Percentiles rank a stretch among this genome's conserved stretches.
Conservation (phyloP, 2,329 filamentous ascomycete species). For the Penicillium rolfsii region DNA sequence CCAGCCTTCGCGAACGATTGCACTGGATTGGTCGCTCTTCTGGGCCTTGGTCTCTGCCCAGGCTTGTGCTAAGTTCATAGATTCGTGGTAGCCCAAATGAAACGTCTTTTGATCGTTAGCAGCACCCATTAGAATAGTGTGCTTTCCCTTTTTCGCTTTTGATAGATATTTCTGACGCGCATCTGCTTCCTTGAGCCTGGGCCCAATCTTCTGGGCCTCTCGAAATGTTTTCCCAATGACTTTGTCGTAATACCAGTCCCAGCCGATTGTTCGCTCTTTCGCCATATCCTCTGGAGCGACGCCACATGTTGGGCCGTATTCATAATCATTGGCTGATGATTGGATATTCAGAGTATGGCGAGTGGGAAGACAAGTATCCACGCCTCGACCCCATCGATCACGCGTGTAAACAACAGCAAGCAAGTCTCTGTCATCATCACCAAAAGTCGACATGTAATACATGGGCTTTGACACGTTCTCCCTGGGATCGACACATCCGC, state of each 20-base stretch:
- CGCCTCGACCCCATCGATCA: constrained; percentile 52
- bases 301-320: constrained; percentile 49
- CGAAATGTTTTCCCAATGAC: constrained; percentile 48
- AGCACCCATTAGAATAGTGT: constrained; percentile 57
- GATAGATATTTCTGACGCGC: constrained; percentile 49
- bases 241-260: constrained; percentile 58
- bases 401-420: constrained; percentile 52
- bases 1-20: constrained; percentile 51
- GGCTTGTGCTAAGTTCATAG: constrained; percentile 51
- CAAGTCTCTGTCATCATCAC: constrained; percentile 55
- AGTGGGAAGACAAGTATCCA: constrained; percentile 57
- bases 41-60: constrained; percentile 39
- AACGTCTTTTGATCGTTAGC: constrained; percentile 49
- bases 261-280: constrained; percentile 51
- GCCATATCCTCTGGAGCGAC: constrained; percentile 45
- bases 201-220: constrained; percentile 44
- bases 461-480: constrained; percentile 47
- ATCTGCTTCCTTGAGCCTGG: constrained; percentile 40
- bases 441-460: constrained; percentile 56
- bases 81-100: constrained; percentile 47
- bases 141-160: constrained; percentile 32
- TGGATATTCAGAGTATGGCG: constrained; percentile 42
- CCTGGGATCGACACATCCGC: constrained; percentile 42
- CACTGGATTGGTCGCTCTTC: constrained; percentile 13
- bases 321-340: constrained; percentile 38